These are phyloP conservation scores for Phytophthora foliorum DNA, from an alignment of 352 stramenopile genomes.

Conservation along the genomic window DNA sequence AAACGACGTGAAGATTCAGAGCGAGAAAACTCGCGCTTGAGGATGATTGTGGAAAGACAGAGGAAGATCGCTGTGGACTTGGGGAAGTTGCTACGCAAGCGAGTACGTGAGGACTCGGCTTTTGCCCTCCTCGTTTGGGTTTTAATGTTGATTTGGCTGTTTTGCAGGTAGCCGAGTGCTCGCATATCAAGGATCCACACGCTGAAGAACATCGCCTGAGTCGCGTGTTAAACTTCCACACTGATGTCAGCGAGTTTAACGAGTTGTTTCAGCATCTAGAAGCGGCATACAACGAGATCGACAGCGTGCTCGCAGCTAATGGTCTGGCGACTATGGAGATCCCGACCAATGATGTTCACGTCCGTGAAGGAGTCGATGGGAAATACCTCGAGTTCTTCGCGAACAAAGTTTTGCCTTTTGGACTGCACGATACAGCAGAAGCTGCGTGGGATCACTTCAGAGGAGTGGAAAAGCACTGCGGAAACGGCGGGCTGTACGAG, in stretches of 20 bases:
- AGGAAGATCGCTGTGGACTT: constrained; percentile 46
- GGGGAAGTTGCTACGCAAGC: constrained; percentile 35
- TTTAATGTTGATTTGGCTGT: neutral
- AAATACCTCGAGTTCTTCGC: constrained; percentile 35
- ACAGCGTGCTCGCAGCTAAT: constrained; percentile 28
- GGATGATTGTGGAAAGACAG: constrained; percentile 45
- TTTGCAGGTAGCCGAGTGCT: constrained; percentile 6
- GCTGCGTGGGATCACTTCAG: constrained; percentile 34
- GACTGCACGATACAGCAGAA: constrained; percentile 10
- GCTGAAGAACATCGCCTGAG: neutral
- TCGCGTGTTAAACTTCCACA: constrained; percentile 5
- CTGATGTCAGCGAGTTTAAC: constrained; percentile 16
- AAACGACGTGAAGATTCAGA: constrained; percentile 21
- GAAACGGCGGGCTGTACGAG: constrained; percentile 28
- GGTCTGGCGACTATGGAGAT: constrained; percentile 5
- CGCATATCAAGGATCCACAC: constrained; percentile 1
- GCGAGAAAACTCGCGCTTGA: constrained; percentile 37
- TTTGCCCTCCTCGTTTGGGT: neutral
- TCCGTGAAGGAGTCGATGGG: constrained; percentile 31
- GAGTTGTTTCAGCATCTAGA: constrained; percentile 26
- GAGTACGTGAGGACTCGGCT: constrained; percentile 1
- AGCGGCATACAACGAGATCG: constrained; percentile 19
- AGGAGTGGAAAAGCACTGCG: constrained; percentile 25
- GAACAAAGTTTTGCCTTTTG: constrained; percentile 32
- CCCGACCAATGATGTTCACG: constrained; percentile 14